Percentiles rank a stretch among this genome's conserved stretches.
phyloP scores from a whole-genome alignment of 202 grass and related monocot genomes.

The Alloteropsis angusta region DNA sequence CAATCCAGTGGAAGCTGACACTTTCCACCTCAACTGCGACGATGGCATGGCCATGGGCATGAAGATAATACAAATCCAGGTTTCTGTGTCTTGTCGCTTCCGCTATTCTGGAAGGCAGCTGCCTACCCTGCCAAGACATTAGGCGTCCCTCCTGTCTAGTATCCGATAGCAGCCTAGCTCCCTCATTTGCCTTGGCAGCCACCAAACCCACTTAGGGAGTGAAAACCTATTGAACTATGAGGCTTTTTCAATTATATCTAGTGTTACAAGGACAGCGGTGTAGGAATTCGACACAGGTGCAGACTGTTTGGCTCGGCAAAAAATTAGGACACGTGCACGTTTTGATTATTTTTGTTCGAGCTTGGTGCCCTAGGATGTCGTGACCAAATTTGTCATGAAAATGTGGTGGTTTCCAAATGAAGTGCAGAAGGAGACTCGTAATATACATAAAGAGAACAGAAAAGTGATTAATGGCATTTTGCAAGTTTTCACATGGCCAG shows the following conservation, averaged over 20 bases:
- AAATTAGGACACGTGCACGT: not conserved
- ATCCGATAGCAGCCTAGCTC: not conserved
- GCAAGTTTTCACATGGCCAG: not conserved
- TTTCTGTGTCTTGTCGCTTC: not conserved
- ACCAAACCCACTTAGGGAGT: not conserved
- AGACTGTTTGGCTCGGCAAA: not conserved
- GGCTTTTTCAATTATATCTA: not conserved
- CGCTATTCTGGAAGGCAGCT: not conserved
- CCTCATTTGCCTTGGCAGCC: not conserved
- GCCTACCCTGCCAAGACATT: not conserved
- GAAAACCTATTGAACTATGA: not conserved
- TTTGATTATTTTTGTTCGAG: not conserved
- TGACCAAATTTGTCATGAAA: not conserved
- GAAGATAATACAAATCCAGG: not conserved
- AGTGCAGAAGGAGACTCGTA: not conserved
- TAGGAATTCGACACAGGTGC: not conserved
- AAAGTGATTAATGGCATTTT: not conserved
- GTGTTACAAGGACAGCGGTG: not conserved
- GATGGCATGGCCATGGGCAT: not conserved
- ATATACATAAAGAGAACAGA: constrained; percentile 4
- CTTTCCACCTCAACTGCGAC: not conserved
- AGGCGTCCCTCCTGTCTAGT: not conserved
- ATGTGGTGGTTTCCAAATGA: not conserved
- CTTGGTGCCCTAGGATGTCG: not conserved
- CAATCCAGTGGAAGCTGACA: not conserved